Evolutionary conservation across 176 grass and related monocot species (phyloP), one percentile per base, ranked within the genome.

Genomic region (Zea luxurians): DNA sequence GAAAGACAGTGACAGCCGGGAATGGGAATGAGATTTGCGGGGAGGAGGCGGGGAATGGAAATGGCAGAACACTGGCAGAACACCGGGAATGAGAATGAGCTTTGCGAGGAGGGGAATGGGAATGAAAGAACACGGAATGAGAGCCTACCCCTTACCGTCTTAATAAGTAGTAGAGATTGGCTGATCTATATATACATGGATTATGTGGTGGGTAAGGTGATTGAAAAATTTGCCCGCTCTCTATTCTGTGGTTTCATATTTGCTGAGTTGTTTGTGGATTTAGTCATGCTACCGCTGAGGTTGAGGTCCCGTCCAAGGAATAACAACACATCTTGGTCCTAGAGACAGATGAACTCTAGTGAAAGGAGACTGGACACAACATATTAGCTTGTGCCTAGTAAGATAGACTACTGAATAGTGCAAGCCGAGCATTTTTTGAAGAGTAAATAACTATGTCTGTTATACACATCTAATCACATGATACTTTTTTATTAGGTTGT

Each of bases 181-280:
- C n/a, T n/a, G n/a, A n/a, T n/a, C n/a, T n/a, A n/a, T n/a, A n/a
- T n/a, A n/a, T n/a, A 86, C 78, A 78, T 49, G 62, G 88, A 89
- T 21, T 20, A 88, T 71, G 48, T 72, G 2, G 12, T 88, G 40
- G 78, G 54, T 37, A 93, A 84, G 86, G 94, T 86, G 43, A 68
- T 97, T 41, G 84, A 87, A 16, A 81, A 88, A 46, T 93, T 97
- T 74, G 48, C 86, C 52, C 85, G 87, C 49, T 93, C 91, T 4
- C 64, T 91, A 72, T 36, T 87, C 10, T 91, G 91, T 70, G 94
- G 94, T 17, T 77, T 97, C 67, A 72, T 84, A 77, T 91, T 93
- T 49, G 82, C 77, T 1, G 82, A 83, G 13, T 68, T 93, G 82
- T 61, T 89, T 60, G 49, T 85, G 61, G 70, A 49, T 71, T 86